Evolutionary conservation across 306 rosid genomes (phyloP).

Genomic region (Sindora glabra): DNA sequence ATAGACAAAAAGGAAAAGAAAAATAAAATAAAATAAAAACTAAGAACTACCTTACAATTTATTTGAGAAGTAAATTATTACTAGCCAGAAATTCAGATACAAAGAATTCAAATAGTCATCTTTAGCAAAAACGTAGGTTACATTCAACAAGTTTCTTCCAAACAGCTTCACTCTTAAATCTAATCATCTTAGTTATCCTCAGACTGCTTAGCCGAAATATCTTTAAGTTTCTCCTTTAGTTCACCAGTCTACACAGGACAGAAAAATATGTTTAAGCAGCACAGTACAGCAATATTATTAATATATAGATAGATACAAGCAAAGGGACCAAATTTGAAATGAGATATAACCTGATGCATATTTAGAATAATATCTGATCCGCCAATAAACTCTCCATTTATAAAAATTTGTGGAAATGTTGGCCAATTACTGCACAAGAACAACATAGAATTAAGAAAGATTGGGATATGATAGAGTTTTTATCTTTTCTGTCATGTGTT

Average conservation of each 20-base stretch:
- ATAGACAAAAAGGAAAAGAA: neutral
- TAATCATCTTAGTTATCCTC: neutral
- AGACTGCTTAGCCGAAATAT: slow-evolving; percentile 11
- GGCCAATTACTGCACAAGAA: slow-evolving; percentile 47
- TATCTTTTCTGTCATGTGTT: neutral
- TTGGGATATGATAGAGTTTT: neutral
- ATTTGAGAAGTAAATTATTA: slow-evolving; percentile 6
- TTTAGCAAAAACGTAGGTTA: slow-evolving; percentile 1
- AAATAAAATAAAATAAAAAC: neutral
- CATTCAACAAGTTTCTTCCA: slow-evolving; percentile 6
- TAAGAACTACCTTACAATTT: neutral
- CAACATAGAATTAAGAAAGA: neutral
- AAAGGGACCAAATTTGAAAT: neutral
- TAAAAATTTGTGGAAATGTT: slow-evolving; percentile 66
- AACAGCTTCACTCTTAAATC: slow-evolving; percentile 10
- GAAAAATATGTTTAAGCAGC: slow-evolving; percentile 1
- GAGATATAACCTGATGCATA: slow-evolving; percentile 50
- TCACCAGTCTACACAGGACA: slow-evolving; percentile 42
- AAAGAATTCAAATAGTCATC: slow-evolving; percentile 13
- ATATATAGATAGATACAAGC: neutral
- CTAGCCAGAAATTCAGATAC: neutral
- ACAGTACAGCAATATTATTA: neutral
- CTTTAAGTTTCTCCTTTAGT: slow-evolving; percentile 49
- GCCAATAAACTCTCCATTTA: slow-evolving; percentile 67
- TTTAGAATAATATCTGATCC: slow-evolving; percentile 66